Evolutionary conservation across 306 rosid species (phyloP), one percentile per base, ranked within the genome.

Genomic region (Styphnolobium japonicum): DNA sequence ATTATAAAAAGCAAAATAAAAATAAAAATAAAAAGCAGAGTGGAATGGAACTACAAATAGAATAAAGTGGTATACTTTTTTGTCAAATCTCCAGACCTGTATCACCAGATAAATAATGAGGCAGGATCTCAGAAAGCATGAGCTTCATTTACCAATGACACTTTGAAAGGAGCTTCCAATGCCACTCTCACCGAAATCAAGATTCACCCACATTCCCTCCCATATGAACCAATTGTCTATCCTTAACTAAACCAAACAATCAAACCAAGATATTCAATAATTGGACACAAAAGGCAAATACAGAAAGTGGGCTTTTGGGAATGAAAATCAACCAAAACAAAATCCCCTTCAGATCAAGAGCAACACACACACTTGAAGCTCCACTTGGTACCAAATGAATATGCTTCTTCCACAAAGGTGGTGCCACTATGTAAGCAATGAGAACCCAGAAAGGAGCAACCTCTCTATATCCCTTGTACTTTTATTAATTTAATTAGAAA

Each of bases 71-170:
- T 8, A 81, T 29, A 56, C 81, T 5, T 60, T 62, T 73, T 63
- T 40, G 76, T 56, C 78, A 82, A 87, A 84, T 75, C 34, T 77
- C 27, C 80, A 86, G 81, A 87, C 81, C 86, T 76, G 81, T 78
- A 83, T 52, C 80, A 27, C 73, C 62, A 58, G 83, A 79, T 75
- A 76, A 76, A 84, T 63, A 73, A 73, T 67, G 74, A 80, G 81
- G 82, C 68, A 82, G 85, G 94, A 85, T 89, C 88, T 87, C 81
- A 75, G 82, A 78, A 69, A 88, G 67, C 48, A 87, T 40, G 72
- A 82, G 88, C 90, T 82, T 85, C 96, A 90, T 90, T 89, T 93
- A 89, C 88, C 84, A 86, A 83, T 75, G 77, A 52, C 42, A 77
- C 56, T 73, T 42, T 48, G 82, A 79, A 79, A 78, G 25, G 69